Base-by-base conservation (phyloP, 2,329 filamentous ascomycete species). In the Nemania sp. region DNA sequence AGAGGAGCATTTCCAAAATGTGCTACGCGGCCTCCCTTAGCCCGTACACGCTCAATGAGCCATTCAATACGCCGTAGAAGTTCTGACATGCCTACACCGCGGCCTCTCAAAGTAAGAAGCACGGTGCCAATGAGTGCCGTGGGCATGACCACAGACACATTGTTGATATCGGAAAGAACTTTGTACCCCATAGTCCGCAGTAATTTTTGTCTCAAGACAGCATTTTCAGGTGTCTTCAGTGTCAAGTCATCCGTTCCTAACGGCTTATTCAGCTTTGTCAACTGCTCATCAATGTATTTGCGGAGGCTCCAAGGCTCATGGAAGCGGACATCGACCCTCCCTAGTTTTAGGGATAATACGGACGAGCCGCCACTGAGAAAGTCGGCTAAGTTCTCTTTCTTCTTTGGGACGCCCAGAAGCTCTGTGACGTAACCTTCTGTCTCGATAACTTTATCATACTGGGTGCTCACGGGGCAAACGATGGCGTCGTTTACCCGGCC, bases 371-470 rank as follows among this genome's bases (percentile, higher is more conserved):
- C 84, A 1, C 88, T 88, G n/a, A 99, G 74, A 64, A 99, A 96
- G 65, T 95, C 90, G 28, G 86, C 83, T 31, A 99, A 75, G 58
- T 96, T 97, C 68, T 99, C 94, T 69, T 96, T 96, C 66, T 90
- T 90, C 73, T 99, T 99, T 0, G 94, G 94, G 57, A 95, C 87
- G 3, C 94, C 94, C 0, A 99, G 80, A 2, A 99, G 81, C 71
- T 99, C 94, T 28, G 86, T 94, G 39, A 97, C 93, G 67, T 99
- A 99, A 5, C 91, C 94, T 72, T 96, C 91, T 1, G 95, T 96
- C 72, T 99, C 94, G 55, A 99, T 95, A 51, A 99, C 94, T 69
- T 97, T 99, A 77, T 99, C 94, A 68, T 99, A 99, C 69, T 99
- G 94, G 0, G 92, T 97, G 70, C 90, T 95, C 40, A 99, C 94